Percentiles rank a stretch among this genome's conserved stretches.
Evolutionary conservation across 257 asterid genomes (phyloP).

Genomic region (Solanum sejunctum): DNA sequence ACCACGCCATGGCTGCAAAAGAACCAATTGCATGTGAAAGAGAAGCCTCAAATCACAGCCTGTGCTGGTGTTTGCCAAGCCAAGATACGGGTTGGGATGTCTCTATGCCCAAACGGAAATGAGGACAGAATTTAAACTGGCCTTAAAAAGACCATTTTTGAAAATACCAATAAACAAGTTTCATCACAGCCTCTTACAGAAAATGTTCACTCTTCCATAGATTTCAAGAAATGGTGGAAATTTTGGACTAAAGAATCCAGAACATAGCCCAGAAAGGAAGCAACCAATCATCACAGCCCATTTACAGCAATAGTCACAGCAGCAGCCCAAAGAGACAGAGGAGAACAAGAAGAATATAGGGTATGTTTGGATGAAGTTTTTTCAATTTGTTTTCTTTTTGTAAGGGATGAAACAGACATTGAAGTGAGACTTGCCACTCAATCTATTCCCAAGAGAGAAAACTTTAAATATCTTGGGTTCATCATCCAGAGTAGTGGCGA

Average conservation of each 20-base stretch:
- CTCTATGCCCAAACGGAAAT: not conserved
- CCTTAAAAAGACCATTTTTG: not conserved
- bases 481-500: too few species aligned
- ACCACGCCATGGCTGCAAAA: slow-evolving; percentile 3
- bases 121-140: not conserved
- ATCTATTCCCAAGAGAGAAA: too few species aligned
- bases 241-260: not conserved
- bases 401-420: too few species aligned
- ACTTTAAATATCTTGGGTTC: too few species aligned
- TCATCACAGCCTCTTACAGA: not conserved
- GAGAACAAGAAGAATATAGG: not conserved
- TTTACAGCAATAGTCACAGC: not conserved
- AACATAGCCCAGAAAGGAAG: not conserved
- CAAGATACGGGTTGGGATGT: not conserved
- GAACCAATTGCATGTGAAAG: not conserved
- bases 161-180: not conserved
- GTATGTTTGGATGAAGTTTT: not conserved
- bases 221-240: not conserved
- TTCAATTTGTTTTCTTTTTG: not conserved
- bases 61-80: not conserved
- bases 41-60: not conserved
- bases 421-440: too few species aligned
- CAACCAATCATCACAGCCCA: not conserved
- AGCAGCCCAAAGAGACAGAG: not conserved
- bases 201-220: not conserved